Evolutionary conservation across 352 stramenopile species (phyloP).

Genomic region (Phytophthora cryptogea): DNA sequence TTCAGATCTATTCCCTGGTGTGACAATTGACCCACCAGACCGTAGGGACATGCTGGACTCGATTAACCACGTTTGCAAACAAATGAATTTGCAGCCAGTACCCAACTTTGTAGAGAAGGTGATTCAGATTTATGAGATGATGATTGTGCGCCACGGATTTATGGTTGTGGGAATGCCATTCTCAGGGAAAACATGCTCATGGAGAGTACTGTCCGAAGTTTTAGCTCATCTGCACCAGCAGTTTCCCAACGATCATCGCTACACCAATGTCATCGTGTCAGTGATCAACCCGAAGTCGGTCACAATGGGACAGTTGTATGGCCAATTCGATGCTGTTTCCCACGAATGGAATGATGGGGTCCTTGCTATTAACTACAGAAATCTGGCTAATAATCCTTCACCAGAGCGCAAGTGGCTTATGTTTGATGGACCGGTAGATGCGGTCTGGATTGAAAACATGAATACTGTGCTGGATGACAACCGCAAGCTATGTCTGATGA

Average conservation of each 20-base stretch:
- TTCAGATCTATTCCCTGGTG: constrained; percentile 93
- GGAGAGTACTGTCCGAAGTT: constrained; percentile 90
- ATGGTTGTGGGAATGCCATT: constrained; percentile 96
- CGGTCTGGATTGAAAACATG: constrained; percentile 96
- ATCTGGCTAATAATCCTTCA: constrained; percentile 75
- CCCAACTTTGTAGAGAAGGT: constrained; percentile 93
- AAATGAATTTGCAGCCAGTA: constrained; percentile 86
- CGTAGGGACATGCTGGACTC: constrained; percentile 83
- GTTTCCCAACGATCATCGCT: constrained; percentile 70
- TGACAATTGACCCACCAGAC: constrained; percentile 89
- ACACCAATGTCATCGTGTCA: constrained; percentile 73
- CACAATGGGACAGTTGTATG: constrained; percentile 94
- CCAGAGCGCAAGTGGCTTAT: constrained; percentile 92
- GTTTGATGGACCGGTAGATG: constrained; percentile 94
- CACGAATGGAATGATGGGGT: constrained; percentile 96
- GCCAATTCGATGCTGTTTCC: constrained; percentile 94
- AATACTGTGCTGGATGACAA: constrained; percentile 96
- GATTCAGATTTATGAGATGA: constrained; percentile 97
- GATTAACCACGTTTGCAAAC: constrained; percentile 81
- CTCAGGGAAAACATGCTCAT: constrained; percentile 93
- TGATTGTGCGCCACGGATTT: constrained; percentile 95
- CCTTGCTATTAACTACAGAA: constrained; percentile 92
- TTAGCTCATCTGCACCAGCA: constrained; percentile 75
- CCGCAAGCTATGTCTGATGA: constrained; percentile 94
- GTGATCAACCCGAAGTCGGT: constrained; percentile 96